Evolutionary conservation across 805 yeast species (phyloP).

Genomic region (Yarrowia sp.): DNA sequence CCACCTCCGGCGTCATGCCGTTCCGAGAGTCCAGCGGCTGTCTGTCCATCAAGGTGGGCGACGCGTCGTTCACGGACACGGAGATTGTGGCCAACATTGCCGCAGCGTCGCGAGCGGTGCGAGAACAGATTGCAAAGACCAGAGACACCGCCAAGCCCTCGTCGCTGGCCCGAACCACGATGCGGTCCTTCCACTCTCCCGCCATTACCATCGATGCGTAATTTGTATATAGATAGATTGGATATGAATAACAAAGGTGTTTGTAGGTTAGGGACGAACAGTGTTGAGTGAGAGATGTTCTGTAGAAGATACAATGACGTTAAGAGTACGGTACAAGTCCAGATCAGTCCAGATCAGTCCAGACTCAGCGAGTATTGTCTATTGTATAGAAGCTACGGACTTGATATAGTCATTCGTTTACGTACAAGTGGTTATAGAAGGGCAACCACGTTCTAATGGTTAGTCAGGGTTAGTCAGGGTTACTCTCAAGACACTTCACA

Average conservation of each 20-base stretch:
- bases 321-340: too few relatives aligned
- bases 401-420: too few relatives aligned
- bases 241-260: not conserved
- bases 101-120: slow-evolving; percentile 69
- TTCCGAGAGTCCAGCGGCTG: slow-evolving; percentile 71
- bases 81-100: slow-evolving; percentile 75
- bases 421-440: too few relatives aligned
- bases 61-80: slow-evolving; percentile 76
- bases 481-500: too few relatives aligned
- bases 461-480: too few relatives aligned
- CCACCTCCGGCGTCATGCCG: slow-evolving; percentile 70
- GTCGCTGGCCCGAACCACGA: slow-evolving; percentile 30
- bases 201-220: slow-evolving; percentile 37
- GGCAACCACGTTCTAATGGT: too few relatives aligned
- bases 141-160: slow-evolving; percentile 36
- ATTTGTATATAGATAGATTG: slow-evolving; percentile 27
- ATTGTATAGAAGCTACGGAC: too few relatives aligned
- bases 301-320: too few relatives aligned
- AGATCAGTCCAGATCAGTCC: too few relatives aligned
- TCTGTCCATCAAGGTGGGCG: slow-evolving; percentile 74
- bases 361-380: too few relatives aligned
- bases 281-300: too few relatives aligned
- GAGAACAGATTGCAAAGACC: slow-evolving; percentile 46
- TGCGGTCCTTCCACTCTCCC: slow-evolving; percentile 37
- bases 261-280: too few relatives aligned